Evolutionary conservation across 345 rosid species (phyloP), one percentile per base, ranked within the genome.

Genomic region (Pelargonium nanum): DNA sequence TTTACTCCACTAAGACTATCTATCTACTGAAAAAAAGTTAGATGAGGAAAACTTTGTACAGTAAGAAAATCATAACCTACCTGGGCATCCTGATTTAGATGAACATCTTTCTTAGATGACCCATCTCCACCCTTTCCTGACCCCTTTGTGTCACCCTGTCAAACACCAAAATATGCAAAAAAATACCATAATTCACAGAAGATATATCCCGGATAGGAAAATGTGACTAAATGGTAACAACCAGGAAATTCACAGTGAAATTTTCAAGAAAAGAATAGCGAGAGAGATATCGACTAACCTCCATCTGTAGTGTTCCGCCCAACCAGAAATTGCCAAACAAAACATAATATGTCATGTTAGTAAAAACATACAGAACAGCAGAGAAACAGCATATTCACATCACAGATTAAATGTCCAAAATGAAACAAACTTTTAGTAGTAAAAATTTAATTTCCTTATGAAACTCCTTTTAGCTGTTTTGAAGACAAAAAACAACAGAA

Each of bases 101-200:
- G 88, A 24, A 55, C 80, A 56, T 83, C 88, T 65, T 74, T 82
- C 76, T 74, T 84, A 53, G 80, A 67, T 62, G 81, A 83, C 26
- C 80, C 30, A 24, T 92, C 97, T 58, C 89, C 94, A 45, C 83
- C 80, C 68, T 87, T 89, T 32, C 73, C 75, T 15, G 83, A 77
- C 16, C 91, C 91, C 81, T 89, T 87, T 22, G 88, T 72, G 69
- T 92, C 99, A 74, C 94, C 96, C 98, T 89, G 57, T 61, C 60
- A 26, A 65, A 64, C 28, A 45, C 56, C 65, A 44, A 1, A 75
- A 55, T 53, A 6, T 26, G 56, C n/a, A 57, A 63, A 30, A 60
- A 13, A 7, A 32, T 45, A 21, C 45, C 50, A 60, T 57, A 20
- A 66, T 51, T 13, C 3, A 26, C 21, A 60, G 30, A 54, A 24